Base-by-base conservation (phyloP, 2,329 filamentous ascomycete genomes). In the Furcasterigmium furcatum region DNA sequence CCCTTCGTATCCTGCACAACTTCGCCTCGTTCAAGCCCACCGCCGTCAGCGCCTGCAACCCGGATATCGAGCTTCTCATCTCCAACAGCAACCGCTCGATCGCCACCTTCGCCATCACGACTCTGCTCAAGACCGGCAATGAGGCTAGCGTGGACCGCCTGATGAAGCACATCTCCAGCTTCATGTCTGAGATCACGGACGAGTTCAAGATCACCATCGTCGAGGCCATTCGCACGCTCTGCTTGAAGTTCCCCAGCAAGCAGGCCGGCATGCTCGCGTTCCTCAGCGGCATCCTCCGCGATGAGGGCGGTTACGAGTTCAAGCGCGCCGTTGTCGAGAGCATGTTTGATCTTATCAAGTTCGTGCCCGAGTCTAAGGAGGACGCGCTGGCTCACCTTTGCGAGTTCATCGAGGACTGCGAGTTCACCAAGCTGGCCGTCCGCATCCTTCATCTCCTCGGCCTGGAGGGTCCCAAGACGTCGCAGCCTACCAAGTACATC, bases 201-300 rank as follows among this genome's bases (percentile, higher is more conserved):
- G 94, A 99, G 68, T 99, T 99, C 78, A 99, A 97, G 77, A 96
- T 99, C 56, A 99, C 94, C n/a, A 96, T 99, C 59, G 92, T 99
- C 36, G 94, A 99, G 68, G 94, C 94, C 35, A 96, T 99, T 61
- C 87, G 94, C 50, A 97, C 94, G 4, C 74, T 99, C 34, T 97
- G 92, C 65, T 76, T 99, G 57, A 99, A 99, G 72, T 99, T 99
- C 73, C 94, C 94, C 27, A 91, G 82, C 72, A 99, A 99, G 73
- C 94, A 99, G 71, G 92, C 92, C 39, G 91, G 91, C 51, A 97
- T 99, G 91, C 84, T 99, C 43, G 84, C 89, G 42, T 99, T 99
- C 82, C 80, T 99, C 40, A 96, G 92, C 60, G 89, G 91, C n/a
- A 96, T 97, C 47, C 76, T 99, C 43, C 84, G 94, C 22, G 94